Evolutionary conservation across 2,329 filamentous ascomycete species (phyloP).

Genomic region (Colletotrichum sidae): DNA sequence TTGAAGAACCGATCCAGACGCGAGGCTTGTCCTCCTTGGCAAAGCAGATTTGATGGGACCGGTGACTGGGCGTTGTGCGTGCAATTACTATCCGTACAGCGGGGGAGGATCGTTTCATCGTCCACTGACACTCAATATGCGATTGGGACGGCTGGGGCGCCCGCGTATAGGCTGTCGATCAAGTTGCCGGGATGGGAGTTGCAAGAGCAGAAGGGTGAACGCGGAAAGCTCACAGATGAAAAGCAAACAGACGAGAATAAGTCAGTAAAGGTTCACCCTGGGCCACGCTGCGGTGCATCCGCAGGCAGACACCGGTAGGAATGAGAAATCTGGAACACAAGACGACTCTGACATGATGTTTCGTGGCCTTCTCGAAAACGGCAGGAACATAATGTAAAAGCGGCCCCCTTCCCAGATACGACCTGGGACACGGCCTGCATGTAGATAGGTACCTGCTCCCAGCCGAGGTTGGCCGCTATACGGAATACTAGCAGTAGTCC

Average conservation of each 20-base stretch:
- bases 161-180: neutral
- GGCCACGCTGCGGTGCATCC: neutral
- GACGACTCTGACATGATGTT: constrained; percentile 20
- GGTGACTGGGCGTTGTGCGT: neutral
- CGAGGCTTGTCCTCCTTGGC: constrained; percentile 20
- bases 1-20: constrained; percentile 3
- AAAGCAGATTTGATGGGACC: constrained; percentile 7
- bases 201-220: neutral
- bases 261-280: neutral
- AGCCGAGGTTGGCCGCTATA: neutral
- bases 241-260: neutral
- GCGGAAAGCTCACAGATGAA: constrained; percentile 6
- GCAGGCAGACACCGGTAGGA: neutral
- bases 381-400: constrained; percentile 17
- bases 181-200: neutral
- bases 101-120: constrained; percentile 32
- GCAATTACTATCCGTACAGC: constrained; percentile 19
- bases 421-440: neutral
- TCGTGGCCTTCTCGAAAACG: constrained; percentile 37
- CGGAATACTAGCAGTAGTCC: too few species aligned
- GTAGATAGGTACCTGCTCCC: neutral
- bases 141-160: constrained; percentile 23
- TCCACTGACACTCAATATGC: constrained; percentile 18
- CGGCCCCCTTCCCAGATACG: too few species aligned
- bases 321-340: constrained; percentile 3